These are phyloP conservation scores for Helotiales sp. DNA, from an alignment of 2,329 filamentous ascomycete genomes.

Conservation along the genomic window DNA sequence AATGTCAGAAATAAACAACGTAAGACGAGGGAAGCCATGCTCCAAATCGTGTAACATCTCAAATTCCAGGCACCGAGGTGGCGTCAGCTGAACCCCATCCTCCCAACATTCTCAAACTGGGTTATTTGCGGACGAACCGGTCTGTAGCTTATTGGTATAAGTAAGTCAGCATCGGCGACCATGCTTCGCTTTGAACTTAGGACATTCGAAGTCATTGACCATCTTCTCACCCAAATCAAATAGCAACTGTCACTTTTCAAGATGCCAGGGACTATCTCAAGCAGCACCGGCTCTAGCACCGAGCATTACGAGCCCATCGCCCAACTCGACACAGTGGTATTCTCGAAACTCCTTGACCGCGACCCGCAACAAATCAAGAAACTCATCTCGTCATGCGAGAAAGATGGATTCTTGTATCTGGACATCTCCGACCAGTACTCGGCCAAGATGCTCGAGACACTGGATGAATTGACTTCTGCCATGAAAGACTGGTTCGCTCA, in stretches of 20 bases:
- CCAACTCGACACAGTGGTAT: not conserved
- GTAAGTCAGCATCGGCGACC: no score
- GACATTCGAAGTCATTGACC: no score
- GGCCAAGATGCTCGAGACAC: not conserved
- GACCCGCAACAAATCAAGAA: not conserved
- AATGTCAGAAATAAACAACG: no score
- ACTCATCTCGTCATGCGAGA: not conserved
- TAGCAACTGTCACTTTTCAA: not conserved
- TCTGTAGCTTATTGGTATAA: no score
- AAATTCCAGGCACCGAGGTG: no score
- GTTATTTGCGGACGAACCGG: no score
- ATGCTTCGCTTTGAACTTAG: no score
- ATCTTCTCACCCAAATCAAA: no score
- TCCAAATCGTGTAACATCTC: no score
- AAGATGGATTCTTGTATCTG: not conserved
- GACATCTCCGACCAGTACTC: not conserved
- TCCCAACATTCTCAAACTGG: no score
- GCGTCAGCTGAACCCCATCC: no score
- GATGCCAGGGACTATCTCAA: not conserved
- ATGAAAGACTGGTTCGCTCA: conserved; percentile 5
- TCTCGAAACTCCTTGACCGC: not conserved
- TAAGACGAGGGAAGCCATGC: no score
- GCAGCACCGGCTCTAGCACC: not conserved
- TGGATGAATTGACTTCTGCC: not conserved
- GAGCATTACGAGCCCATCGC: not conserved